These are phyloP conservation scores for Trametes pubescens DNA, from an alignment of 1,284 basidiomycete genomes.

Conservation along the genomic window DNA sequence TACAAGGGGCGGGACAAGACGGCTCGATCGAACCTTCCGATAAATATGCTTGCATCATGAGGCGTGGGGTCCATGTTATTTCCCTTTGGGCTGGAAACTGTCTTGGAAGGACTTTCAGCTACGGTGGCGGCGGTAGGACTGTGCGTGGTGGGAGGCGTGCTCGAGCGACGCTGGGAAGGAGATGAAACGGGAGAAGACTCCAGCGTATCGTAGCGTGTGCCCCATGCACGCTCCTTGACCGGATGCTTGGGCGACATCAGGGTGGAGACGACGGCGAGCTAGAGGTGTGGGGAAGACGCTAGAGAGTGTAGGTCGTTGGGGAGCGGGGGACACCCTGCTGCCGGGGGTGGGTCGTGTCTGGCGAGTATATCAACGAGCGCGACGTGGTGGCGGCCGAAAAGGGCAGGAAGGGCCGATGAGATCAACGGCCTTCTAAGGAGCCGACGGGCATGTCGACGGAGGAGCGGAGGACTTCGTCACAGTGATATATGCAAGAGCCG, in stretches of 20 bases:
- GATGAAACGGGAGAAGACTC: conserved; percentile 42
- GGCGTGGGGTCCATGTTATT: conserved; percentile 49
- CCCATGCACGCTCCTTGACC: conserved; percentile 54
- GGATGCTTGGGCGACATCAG: conserved; percentile 37
- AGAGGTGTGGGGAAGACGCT: conserved; percentile 26
- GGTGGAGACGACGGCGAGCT: conserved; percentile 20
- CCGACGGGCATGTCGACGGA: conserved; percentile 7
- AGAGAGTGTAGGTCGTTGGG: conserved; percentile 15
- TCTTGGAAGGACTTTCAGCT: conserved; percentile 5
- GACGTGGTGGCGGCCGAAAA: background rate
- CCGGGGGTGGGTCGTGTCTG: background rate
- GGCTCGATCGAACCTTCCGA: conserved; percentile 66
- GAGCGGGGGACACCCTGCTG: conserved; percentile 13
- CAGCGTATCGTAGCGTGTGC: conserved; percentile 72
- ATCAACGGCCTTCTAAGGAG: conserved; percentile 8
- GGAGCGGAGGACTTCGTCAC: conserved; percentile 7
- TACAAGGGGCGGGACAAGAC: background rate
- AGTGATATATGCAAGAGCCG: conserved; percentile 9
- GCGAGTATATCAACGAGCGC: conserved; percentile 8
- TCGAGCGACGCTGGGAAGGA: conserved; percentile 36
- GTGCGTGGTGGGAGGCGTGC: conserved; percentile 33
- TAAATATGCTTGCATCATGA: conserved; percentile 81
- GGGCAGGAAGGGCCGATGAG: conserved; percentile 5
- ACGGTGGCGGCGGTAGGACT: conserved; percentile 30
- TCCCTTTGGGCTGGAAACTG: too few relatives aligned